Evolutionary conservation across 176 grass and related monocot genomes (phyloP).

Genomic region (Musa beccarii): DNA sequence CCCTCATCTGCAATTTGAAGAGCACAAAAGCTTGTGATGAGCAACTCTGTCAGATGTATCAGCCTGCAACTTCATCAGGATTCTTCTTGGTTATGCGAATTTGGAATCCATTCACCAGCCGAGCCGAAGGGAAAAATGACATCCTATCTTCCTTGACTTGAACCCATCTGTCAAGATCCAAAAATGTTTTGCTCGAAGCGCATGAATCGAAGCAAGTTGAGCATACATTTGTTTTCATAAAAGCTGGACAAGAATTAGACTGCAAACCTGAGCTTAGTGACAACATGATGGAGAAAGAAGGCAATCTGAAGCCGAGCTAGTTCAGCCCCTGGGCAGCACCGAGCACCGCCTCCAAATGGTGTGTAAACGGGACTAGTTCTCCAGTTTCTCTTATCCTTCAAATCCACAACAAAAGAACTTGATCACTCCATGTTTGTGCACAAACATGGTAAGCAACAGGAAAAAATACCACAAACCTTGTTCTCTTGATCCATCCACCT

Average conservation of each 20-base stretch:
- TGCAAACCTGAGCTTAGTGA: constrained; percentile 3
- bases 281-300: constrained; percentile 6
- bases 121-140: constrained; percentile 9
- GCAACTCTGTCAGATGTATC: too few species aligned
- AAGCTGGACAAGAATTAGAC: not conserved
- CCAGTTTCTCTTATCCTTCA: constrained; percentile 15
- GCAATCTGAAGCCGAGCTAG: constrained; percentile 16
- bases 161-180: not conserved
- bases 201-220: not conserved
- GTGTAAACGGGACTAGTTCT: constrained; percentile 14
- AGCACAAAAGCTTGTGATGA: too few species aligned
- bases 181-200: not conserved
- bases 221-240: not conserved
- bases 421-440: too few species aligned
- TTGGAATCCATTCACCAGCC: constrained; percentile 10
- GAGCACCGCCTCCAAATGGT: constrained; percentile 11
- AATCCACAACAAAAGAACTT: not conserved
- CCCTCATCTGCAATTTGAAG: too few species aligned
- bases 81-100: not conserved
- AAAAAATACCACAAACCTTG: not conserved
- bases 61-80: not conserved
- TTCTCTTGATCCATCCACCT: constrained; percentile 17
- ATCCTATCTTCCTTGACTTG: constrained; percentile 1
- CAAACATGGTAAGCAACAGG: too few species aligned
- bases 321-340: constrained; percentile 9